Conservation (phyloP, 192 early-diverging fungal species). For the Chytriomyces sp. region DNA sequence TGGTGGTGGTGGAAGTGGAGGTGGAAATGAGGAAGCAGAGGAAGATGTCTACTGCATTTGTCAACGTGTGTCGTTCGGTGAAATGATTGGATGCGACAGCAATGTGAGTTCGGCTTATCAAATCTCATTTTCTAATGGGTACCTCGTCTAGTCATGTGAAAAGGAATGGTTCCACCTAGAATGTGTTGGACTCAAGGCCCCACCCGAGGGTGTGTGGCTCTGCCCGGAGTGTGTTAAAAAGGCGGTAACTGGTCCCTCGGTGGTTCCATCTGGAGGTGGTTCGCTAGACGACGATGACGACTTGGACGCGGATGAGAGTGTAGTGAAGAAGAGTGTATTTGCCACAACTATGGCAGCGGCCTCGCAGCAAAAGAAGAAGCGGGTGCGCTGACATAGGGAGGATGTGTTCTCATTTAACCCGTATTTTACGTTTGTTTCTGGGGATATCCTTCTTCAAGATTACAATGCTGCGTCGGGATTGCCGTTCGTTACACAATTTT, state of each 20-base stretch:
- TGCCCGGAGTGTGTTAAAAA: constrained; percentile 40
- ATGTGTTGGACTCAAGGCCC: constrained; percentile 65
- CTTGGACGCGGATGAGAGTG: constrained; percentile 22
- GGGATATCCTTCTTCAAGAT: too few species aligned
- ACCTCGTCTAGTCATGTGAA: constrained; percentile 53
- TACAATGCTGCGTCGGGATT: too few species aligned
- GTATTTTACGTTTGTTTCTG: too few species aligned
- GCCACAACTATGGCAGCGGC: neutral
- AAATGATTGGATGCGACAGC: constrained; percentile 77
- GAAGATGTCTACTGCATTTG: constrained; percentile 71
- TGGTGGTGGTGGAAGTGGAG: neutral
- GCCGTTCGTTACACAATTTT: too few species aligned
- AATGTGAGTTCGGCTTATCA: constrained; percentile 42
- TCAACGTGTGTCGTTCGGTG: constrained; percentile 66
- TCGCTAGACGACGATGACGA: constrained; percentile 15
- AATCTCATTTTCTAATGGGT: constrained; percentile 30
- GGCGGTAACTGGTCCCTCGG: neutral
- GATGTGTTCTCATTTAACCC: neutral
- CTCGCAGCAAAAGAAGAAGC: constrained; percentile 11
- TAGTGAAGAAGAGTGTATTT: constrained; percentile 28
- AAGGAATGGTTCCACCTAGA: constrained; percentile 79
- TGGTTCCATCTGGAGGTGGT: neutral
- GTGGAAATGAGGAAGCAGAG: constrained; percentile 40
- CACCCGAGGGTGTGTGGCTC: constrained; percentile 72
- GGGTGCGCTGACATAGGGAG: neutral